Evolutionary conservation across 306 rosid species (phyloP).

Genomic region (Casuarina cunninghamiana): DNA sequence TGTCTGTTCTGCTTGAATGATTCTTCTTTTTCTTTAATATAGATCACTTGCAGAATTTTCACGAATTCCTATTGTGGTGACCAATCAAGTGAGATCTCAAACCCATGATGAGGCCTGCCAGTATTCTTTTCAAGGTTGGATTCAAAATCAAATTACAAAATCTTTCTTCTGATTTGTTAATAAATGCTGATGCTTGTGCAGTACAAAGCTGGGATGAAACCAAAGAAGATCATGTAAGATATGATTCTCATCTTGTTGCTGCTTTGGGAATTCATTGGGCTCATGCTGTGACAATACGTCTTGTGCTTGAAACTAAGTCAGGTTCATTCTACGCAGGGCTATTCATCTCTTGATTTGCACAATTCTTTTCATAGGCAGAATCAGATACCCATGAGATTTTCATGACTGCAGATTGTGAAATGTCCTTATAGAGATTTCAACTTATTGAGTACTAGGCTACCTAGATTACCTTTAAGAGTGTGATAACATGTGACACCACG

Average conservation of each 20-base stretch:
- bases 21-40: slow-evolving; percentile 19
- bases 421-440: background rate
- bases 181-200: slow-evolving; percentile 32
- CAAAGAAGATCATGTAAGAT: slow-evolving; percentile 36
- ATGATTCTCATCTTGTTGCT: slow-evolving; percentile 88
- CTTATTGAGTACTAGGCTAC: background rate
- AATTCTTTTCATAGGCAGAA: background rate
- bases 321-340: slow-evolving; percentile 42
- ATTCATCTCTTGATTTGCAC: background rate
- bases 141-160: slow-evolving; percentile 20
- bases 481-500: slow-evolving; percentile 10
- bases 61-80: slow-evolving; percentile 83
- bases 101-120: slow-evolving; percentile 56
- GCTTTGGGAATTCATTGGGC: slow-evolving; percentile 98
- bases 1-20: slow-evolving; percentile 17
- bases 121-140: slow-evolving; percentile 84
- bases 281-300: slow-evolving; percentile 91
- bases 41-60: slow-evolving; percentile 96
- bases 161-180: slow-evolving; percentile 18
- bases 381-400: background rate
- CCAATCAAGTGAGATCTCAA: slow-evolving; percentile 94
- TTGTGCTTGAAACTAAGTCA: slow-evolving; percentile 82
- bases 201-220: slow-evolving; percentile 36
- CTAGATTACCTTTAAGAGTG: background rate
- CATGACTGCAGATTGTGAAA: background rate